These are phyloP conservation scores for Fusarium zealandicum DNA, from an alignment of 2,329 filamentous ascomycete genomes.

Conservation along the genomic window DNA sequence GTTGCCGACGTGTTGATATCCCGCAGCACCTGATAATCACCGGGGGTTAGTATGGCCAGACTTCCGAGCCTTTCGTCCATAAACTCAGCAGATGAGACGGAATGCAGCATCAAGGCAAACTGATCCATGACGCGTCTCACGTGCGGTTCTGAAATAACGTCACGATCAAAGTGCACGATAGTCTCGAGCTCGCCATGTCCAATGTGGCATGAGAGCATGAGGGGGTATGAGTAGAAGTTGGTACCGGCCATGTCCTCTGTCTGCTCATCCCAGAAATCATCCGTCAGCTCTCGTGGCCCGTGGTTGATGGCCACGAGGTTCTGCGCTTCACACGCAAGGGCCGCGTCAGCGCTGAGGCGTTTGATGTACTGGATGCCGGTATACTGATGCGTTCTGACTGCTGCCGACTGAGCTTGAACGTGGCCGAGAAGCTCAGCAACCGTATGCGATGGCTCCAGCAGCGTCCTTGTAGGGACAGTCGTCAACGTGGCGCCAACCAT, in stretches of 20 bases:
- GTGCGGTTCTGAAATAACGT: slow-evolving; percentile 9
- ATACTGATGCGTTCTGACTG: slow-evolving; percentile 20
- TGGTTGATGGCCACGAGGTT: slow-evolving; percentile 37
- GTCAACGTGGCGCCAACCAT: slow-evolving; percentile 31
- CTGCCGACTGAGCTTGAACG: slow-evolving; percentile 23
- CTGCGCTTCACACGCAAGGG: slow-evolving; percentile 30
- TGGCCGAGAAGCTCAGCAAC: slow-evolving; percentile 11
- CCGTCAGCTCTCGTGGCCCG: slow-evolving; percentile 1
- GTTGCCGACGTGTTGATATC: slow-evolving; percentile 3
- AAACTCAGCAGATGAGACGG: background rate
- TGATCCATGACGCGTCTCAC: slow-evolving; percentile 32
- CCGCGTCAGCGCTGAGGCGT: slow-evolving; percentile 18
- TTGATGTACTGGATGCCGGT: slow-evolving; percentile 32
- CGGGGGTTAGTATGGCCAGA: slow-evolving; percentile 1
- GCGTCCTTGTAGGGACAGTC: slow-evolving; percentile 27
- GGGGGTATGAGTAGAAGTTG: slow-evolving; percentile 36
- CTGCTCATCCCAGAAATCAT: slow-evolving; percentile 30
- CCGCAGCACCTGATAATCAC: slow-evolving; percentile 3
- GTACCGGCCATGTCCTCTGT: slow-evolving; percentile 36
- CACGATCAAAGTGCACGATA: slow-evolving; percentile 30
- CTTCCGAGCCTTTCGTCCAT: background rate
- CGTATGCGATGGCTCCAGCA: background rate
- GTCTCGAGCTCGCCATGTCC: slow-evolving; percentile 24
- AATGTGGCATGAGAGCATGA: slow-evolving; percentile 37
- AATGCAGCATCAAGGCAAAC: slow-evolving; percentile 19